Conservation (phyloP, 163 green algal genomes). For the Coccomyxa subellipsoidea region DNA sequence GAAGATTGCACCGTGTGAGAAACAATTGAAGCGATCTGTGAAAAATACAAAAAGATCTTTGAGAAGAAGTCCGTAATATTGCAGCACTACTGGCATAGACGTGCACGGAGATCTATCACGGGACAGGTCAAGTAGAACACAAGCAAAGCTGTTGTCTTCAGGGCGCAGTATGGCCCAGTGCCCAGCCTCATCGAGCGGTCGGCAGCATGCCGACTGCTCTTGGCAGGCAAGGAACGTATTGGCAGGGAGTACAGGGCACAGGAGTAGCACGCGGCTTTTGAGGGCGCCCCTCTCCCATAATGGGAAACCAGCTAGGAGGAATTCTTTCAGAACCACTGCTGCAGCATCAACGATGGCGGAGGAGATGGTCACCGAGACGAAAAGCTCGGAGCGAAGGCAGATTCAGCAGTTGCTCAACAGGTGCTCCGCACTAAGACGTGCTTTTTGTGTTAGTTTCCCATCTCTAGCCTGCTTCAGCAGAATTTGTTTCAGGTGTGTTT, state of each 20-base stretch:
- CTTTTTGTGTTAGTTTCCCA: not conserved
- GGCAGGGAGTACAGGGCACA: not conserved
- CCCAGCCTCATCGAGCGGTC: not conserved
- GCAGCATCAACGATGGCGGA: not conserved
- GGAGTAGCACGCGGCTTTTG: not conserved
- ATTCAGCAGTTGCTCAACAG: conserved; percentile 55
- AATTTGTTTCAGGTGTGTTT: too few relatives aligned
- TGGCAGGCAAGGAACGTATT: not conserved
- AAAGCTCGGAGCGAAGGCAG: conserved; percentile 46
- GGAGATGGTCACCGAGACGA: not conserved
- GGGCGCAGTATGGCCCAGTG: not conserved
- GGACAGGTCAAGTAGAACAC: too few relatives aligned
- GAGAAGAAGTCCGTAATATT: too few relatives aligned
- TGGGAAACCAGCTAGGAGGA: not conserved
- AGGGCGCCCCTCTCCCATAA: not conserved
- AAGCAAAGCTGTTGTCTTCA: not conserved
- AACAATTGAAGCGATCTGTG: not conserved
- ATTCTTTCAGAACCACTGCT: not conserved
- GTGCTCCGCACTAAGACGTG: not conserved
- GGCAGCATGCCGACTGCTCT: not conserved
- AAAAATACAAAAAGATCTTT: too few relatives aligned
- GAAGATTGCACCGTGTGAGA: not conserved
- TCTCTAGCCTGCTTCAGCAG: too few relatives aligned
- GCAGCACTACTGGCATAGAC: too few relatives aligned
- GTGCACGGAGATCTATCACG: too few relatives aligned